These are phyloP conservation scores for Aphanomyces stellatus DNA, from an alignment of 352 stramenopile genomes.

Conservation along the genomic window DNA sequence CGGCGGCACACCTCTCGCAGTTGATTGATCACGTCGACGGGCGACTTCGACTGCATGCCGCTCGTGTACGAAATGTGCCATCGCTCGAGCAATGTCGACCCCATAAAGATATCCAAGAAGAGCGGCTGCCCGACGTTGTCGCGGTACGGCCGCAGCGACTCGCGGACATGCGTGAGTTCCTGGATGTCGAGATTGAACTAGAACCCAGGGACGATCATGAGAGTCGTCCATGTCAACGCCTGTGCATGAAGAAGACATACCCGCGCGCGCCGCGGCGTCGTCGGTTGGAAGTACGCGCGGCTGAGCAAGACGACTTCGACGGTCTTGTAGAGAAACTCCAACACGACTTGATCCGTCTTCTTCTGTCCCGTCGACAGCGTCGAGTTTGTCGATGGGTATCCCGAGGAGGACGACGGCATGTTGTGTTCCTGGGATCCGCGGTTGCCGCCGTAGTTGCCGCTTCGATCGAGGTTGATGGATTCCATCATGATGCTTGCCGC, in stretches of 20 bases:
- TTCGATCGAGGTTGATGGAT: neutral
- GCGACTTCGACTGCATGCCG: conserved; percentile 27
- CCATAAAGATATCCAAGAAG: conserved; percentile 58
- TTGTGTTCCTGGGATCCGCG: neutral
- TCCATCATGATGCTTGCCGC: neutral
- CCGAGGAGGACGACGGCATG: neutral
- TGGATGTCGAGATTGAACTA: conserved; percentile 83
- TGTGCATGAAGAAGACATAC: conserved; percentile 26
- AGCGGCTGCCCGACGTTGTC: conserved; percentile 65
- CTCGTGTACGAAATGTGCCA: conserved; percentile 60
- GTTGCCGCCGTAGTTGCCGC: neutral
- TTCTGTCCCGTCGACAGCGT: conserved; percentile 17
- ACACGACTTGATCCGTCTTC: conserved; percentile 79
- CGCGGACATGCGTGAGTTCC: conserved; percentile 54
- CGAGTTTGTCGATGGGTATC: neutral
- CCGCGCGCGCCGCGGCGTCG: conserved; percentile 43
- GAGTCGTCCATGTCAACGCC: neutral
- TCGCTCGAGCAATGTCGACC: conserved; percentile 54
- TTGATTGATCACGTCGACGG: conserved; percentile 63
- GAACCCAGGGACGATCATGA: neutral
- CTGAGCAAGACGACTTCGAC: conserved; percentile 77
- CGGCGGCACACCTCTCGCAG: conserved; percentile 75
- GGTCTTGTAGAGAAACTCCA: conserved; percentile 78
- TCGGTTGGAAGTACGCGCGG: conserved; percentile 53
- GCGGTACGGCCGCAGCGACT: conserved; percentile 54